Evolutionary conservation across 306 rosid species (phyloP), one percentile per base, ranked within the genome.

Genomic region (Quercus ilex): DNA sequence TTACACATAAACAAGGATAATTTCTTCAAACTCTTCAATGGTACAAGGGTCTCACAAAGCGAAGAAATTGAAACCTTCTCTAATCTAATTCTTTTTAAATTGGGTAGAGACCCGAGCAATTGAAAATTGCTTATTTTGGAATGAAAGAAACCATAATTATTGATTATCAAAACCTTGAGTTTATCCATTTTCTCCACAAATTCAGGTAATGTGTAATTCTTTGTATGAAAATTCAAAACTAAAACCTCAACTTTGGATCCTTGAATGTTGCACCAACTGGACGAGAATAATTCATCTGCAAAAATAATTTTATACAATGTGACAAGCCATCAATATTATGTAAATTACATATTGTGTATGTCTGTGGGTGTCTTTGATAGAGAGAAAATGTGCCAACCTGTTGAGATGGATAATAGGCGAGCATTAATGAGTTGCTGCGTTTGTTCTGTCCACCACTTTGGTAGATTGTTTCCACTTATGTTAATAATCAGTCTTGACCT

Each of bases 181-280:
- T 80, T 62, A 8, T 55, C 69, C 92, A 88, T 87, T 59, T 79
- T 71, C 28, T 56, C 51, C 41, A 85, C 79, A 76, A 86, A 91
- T 18, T 76, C 58, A 0, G 97, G 95, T n/a, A 93, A 78, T 57
- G 57, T 58, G 73, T 91, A 85, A 25, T 88, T 49, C 72, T 78
- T 25, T n/a, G 88, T 75, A 15, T 64, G 64, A 55, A 89, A 69
- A 83, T 90, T 90, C 53, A 93, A 83, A 74, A 91, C 55, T 33
- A 91, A 81, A 71, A 91, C 90, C 83, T 90, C 87, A n/a, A 83
- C 89, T 60, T 86, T 71, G 6, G 85, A 83, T 23, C 89, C 83
- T 79, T 75, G 79, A 80, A 90, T 78, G 74, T 83, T 64, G 59
- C 77, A 80, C 97, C 91, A 85, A 28, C 86, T 77, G 10, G 88